These are phyloP conservation scores for Forsythia viridissima DNA, from an alignment of 257 asterid genomes.

Conservation along the genomic window DNA sequence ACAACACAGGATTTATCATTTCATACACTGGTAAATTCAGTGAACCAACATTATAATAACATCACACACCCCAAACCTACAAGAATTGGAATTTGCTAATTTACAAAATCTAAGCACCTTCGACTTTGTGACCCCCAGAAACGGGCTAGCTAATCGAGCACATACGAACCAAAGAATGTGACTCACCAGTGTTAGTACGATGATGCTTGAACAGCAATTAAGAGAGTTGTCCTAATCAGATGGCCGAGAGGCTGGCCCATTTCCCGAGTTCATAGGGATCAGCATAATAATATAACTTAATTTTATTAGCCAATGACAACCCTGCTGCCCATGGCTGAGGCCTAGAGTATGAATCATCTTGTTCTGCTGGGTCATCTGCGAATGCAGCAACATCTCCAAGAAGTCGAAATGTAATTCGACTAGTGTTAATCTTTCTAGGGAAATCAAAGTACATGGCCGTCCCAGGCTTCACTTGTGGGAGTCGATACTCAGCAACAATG, in stretches of 20 bases:
- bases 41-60: slow-evolving; percentile 16
- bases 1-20: background rate
- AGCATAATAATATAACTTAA: slow-evolving; percentile 82
- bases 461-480: slow-evolving; percentile 87
- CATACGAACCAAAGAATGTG: background rate
- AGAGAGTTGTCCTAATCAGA: slow-evolving; percentile 34
- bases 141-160: background rate
- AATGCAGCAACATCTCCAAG: slow-evolving; percentile 85
- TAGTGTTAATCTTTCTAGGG: slow-evolving; percentile 70
- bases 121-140: background rate
- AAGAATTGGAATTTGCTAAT: slow-evolving; percentile 22
- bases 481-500: slow-evolving; percentile 72
- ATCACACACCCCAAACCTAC: slow-evolving; percentile 31
- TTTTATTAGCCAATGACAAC: slow-evolving; percentile 68
- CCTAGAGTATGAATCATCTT: slow-evolving; percentile 63
- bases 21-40: slow-evolving; percentile 1
- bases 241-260: slow-evolving; percentile 92
- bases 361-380: slow-evolving; percentile 79
- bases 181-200: background rate
- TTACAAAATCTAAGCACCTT: slow-evolving; percentile 16
- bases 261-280: slow-evolving; percentile 93
- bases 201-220: no score
- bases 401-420: slow-evolving; percentile 72
- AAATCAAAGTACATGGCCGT: slow-evolving; percentile 93
- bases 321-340: slow-evolving; percentile 71